Evolutionary conservation across 2,329 filamentous ascomycete species (phyloP), one percentile per base, ranked within the genome.

Genomic region (Hypoxylon sp.): DNA sequence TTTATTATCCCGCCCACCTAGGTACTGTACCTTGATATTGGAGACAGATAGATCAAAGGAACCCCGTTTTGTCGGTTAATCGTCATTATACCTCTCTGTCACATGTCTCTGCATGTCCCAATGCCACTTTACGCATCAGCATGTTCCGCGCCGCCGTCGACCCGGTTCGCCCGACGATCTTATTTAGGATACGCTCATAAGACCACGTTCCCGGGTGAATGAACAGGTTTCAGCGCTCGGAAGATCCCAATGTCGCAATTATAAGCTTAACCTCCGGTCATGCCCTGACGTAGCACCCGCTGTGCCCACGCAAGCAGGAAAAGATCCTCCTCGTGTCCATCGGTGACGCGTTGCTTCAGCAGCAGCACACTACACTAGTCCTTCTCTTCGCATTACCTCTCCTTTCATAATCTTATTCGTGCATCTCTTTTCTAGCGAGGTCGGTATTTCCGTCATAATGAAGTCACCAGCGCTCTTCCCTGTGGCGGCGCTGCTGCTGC

Each of bases 171-270:
- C 52, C 56, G 47, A 62, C 3, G 51, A 22, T 29, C 53, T 26
- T 47, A 44, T 39, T 58, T 55, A 13, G 33, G 55, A 56, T 37
- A 5, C n/a, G 39, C 17, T 56, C 39, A 29, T 53, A 47, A 52
- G 63, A 47, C 59, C 53, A 65, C 53, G 63, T 62, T 52, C 57
- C 39, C 62, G 63, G 69, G 42, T 70, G 53, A 65, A 65, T 68
- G 24, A 47, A 50, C 35, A 47, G 26, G 52, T 44, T 59, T 3
- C 24, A 47, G 46, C 29, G 11, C 17, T 17, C 24, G 13, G 61
- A 56, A 65, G 37, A 63, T 65, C 53, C 19, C 5, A 55, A 67
- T 52, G 39, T 54, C 39, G 31, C 37, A 50, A 17, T 8, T 55
- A 58, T 70, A 68, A 65, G 55, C 46, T 57, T 59, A 51, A 39